Base-by-base conservation (phyloP, 768 basidiomycete genomes). In the Boletus speciosus region DNA sequence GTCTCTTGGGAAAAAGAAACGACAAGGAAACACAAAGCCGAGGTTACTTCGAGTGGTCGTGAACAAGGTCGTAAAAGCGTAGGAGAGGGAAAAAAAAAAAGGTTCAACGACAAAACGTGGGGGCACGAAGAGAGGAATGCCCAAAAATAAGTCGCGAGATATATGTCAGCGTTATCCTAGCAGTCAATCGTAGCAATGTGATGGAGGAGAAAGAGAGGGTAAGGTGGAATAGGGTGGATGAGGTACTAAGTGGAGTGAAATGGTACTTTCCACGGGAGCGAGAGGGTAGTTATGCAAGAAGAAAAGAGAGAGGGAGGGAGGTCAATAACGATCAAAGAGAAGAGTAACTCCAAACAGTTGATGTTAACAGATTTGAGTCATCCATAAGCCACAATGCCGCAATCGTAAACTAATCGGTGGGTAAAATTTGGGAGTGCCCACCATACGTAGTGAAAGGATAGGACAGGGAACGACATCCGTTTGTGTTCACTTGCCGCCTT, bases 401-500 rank as follows among this genome's bases (percentile, higher is more conserved):
- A 15, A 19, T 40, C 25, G 15, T 21, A 9, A 16, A 9, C 12
- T n/a, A 14, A 16, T 52, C 23, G 8, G n/a, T 32, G 35, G 23
- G 27, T 36, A 36, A 38, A 52, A 15, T 27, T 40, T 55, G 27
- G 27, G 42, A 16, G 21, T 6, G 11, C 39, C 14, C 32, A 49
- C 42, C 21, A 43, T 27, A 16, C 5, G 32, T 23, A 35, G 16
- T 16, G 25, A 41, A 39, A 41, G 31, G 8, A 56, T n/a, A 27
- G 19, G 19, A 36, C 45, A 39, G 38, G 14, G 34, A 16, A 45
- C n/a, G 21, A 41, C 4, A 35, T 21, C 9, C 16, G 2, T 35
- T 43, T 25, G 38, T 47, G 50, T 59, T 61, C 52, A 72, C 56
- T 62, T 66, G 51, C 67, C 49, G 37, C 61, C 55, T 47, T 69